Evolutionary conservation across 345 rosid genomes (phyloP), one percentile per base, ranked within the genome.

Genomic region (Crucihimalaya himalaica): DNA sequence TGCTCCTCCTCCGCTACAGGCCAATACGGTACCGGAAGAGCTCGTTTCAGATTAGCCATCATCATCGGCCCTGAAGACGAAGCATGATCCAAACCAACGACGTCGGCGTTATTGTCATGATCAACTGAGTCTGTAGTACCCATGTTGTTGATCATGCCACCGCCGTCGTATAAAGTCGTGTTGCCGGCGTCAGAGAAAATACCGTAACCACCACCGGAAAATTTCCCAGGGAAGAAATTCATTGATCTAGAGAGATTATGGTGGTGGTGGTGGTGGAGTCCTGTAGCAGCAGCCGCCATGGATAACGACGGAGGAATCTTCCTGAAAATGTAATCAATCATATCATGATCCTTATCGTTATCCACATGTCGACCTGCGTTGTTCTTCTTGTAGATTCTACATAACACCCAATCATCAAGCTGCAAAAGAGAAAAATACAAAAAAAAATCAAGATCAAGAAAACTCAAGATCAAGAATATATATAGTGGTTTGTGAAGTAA

Each of bases 401-500:
- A 95, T 40, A 95, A 56, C 40, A 95, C 99, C 97, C 99, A 95
- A 78, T 95, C 99, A 66, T 95, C 99, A 76, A 95, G 96, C 99
- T 92, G 23, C 53, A 71, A 6, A 75, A 37, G 11, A 29, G 3
- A 27, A 4, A 11, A 43, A 47, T 43, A 15, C 6, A 19, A 5
- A 10, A 23, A 13, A n/a, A 9, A 43, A 5, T 66, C 37, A 67
- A 28, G 1, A 72, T 1, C 11, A 52, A 46, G 23, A 34, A 35
- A 47, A 20, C 2, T 15, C 35, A 53, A 25, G 21, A 16, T 14
- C 29, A 40, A 42, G 19, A 42, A 3, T 28, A 10, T 4, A 54
- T 5, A 32, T n/a, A n/a, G n/a, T n/a, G n/a, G n/a, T n/a, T n/a
- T n/a, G 8, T 32, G 6, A 32, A 32, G 9, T 32, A 5, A 32